Evolutionary conservation across 176 grass and related monocot species (phyloP), one percentile per base, ranked within the genome.

Genomic region (Triticum timopheevii): DNA sequence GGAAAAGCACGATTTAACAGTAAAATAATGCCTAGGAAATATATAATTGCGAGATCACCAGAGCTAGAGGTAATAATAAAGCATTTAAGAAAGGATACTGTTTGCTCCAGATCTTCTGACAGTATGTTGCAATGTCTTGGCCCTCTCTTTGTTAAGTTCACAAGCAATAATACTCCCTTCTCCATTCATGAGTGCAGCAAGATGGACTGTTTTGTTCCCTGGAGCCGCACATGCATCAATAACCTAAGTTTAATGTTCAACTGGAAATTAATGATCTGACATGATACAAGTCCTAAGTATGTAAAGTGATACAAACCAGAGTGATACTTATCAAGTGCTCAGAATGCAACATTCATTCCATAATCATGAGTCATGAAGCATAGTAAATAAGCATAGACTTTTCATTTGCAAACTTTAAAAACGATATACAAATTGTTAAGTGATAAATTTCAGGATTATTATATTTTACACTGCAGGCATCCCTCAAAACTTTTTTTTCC

Each of bases 201-300:
- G 90, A 54, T 98, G 93, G 19, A 88, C 85, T 27, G 96, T 98
- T 92, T 98, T 96, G 91, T 98, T 98, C 93, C 96, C 96, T 88
- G 96, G 96, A 91, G 96, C 93, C 86, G 96, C 96, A 94, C 96
- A 98, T 62, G 93, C 92, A 96, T 98, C 96, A 92, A 98, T 93
- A 92, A 98, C 96, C 96, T 98, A 89, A 83, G 40, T 93, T 93
- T 83, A 84, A 84, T 69, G 49, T 84, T 63, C 45, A 91, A 69
- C 0, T 69, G 38, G 9, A 76, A 64, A 91, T 91, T 77, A 89
- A 89, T 59, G 40, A 52, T 76, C 56, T 67, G 31, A 61, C 39
- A 86, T 83, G 39, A 58, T 34, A 33, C 33, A 73, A 25, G 15
- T 86, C 50, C 8, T 28, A 49, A 75, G 11, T 28, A 25, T 75